phyloP scores from a whole-genome alignment of 2,329 filamentous ascomycete species.

The Ascochyta pisi region DNA sequence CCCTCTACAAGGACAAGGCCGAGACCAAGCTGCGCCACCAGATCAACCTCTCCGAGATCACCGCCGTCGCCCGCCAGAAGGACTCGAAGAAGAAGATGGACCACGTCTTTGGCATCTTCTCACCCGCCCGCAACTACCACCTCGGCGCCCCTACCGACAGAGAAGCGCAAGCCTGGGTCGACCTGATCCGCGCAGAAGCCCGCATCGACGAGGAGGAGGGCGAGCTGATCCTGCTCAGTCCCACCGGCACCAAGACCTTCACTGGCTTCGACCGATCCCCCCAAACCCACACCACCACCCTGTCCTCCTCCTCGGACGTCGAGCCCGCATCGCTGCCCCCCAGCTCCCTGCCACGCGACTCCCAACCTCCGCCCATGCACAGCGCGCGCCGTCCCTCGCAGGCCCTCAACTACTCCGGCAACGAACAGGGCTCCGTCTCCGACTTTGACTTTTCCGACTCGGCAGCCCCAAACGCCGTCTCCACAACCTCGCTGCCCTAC shows the following conservation, averaged over 20 bases:
- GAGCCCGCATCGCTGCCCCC: conserved; percentile 45
- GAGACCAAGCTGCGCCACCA: conserved; percentile 90
- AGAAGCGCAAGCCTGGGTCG: conserved; percentile 87
- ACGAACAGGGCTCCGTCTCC: conserved; percentile 78
- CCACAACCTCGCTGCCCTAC: conserved; percentile 44
- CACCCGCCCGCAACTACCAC: conserved; percentile 88
- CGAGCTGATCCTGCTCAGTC: conserved; percentile 77
- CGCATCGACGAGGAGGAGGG: conserved; percentile 89
- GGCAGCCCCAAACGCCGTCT: conserved; percentile 54
- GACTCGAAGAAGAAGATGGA: conserved; percentile 87
- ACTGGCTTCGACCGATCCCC: conserved; percentile 48
- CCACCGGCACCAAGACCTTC: conserved; percentile 60
- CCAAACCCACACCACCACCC: conserved; percentile 31
- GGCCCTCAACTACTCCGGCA: conserved; percentile 67
- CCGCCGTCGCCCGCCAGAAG: conserved; percentile 85
- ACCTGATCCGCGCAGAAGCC: conserved; percentile 78
- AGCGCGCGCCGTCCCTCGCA: conserved; percentile 65
- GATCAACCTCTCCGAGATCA: conserved; percentile 86
- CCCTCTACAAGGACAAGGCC: conserved; percentile 89
- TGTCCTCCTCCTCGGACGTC: conserved; percentile 57
- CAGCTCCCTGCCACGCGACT: conserved; percentile 14
- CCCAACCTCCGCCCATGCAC: conserved; percentile 39
- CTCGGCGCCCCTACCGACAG: conserved; percentile 76
- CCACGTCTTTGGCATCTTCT: conserved; percentile 91
- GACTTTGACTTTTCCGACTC: conserved; percentile 88